Evolutionary conservation across 208 protist genomes (phyloP), one percentile per base, ranked within the genome.

Genomic region (Trypanosoma platydactyli): DNA sequence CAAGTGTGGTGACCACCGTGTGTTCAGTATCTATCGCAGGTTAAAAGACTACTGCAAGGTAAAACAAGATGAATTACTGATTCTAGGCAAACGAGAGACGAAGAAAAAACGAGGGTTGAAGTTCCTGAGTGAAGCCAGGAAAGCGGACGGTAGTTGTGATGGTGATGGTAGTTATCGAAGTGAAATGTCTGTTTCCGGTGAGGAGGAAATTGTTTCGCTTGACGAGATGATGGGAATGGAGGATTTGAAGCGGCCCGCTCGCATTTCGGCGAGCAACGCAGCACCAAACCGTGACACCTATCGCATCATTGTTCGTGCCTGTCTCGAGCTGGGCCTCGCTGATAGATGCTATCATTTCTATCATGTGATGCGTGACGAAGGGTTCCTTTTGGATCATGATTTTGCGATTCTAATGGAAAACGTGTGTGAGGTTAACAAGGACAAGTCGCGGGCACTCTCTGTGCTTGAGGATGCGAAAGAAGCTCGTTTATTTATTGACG

Each of bases 241-340:
- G 44, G 74, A 86, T 38, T 58, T 57, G 20, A 61, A 78, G 12
- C 61, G 70, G 5, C 65, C 82, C 12, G 80, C 81, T 45, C 76
- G 83, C 65, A 89, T 95, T 42, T 57, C 71, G 18, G 79, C 80
- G 24, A 58, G 40, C 9, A 77, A 80, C 6, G 76, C 91, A n/a
- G 71, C 73, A 44, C 77, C 85, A 4, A 92, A 94, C 48, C 55
- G 82, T 4, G 83, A 83, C 58, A 95, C 88, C 0, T 95, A 94
- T 68, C 70, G 82, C 27, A 55, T 88, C 20, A 80, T 96, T 24
- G 74, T 93, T 0, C 48, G 68, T 22, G 85, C 86, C 4, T 88
- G 80, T 44, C 41, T 84, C 0, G 22, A 66, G 16, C 71, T 90
- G 58, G 69, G 66, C 6, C 67, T 85, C 48, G 59, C 73, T 1